phyloP scores from a whole-genome alignment of 2,329 filamentous ascomycete genomes.

The Aspergillus pseudonomiae region DNA sequence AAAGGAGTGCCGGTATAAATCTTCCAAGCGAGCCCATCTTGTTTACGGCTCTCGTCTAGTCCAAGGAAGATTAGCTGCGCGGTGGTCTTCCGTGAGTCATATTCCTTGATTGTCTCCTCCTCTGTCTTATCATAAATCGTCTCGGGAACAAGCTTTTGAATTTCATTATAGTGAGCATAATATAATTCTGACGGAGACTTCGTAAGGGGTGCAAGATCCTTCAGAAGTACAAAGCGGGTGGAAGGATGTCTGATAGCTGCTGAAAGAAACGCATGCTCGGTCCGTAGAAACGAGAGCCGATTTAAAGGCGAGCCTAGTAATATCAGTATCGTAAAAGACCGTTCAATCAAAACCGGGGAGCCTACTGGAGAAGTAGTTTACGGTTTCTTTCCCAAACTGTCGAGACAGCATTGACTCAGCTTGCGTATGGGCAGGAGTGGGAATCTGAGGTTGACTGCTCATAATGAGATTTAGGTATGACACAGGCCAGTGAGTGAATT shows the following conservation, averaged over 20 bases:
- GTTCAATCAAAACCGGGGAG: not conserved
- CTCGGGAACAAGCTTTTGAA: constrained; percentile 69
- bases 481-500: not conserved
- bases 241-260: constrained; percentile 51
- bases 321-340: constrained; percentile 1
- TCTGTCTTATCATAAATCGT: constrained; percentile 74
- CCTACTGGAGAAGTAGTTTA: constrained; percentile 55
- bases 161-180: constrained; percentile 69
- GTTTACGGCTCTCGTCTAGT: constrained; percentile 66
- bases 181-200: constrained; percentile 64
- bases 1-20: constrained; percentile 77
- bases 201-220: constrained; percentile 75
- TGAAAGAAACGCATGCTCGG: constrained; percentile 52
- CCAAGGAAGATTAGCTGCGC: constrained; percentile 84
- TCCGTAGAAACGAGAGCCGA: constrained; percentile 53
- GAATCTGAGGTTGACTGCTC: constrained; percentile 46
- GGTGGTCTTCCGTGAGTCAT: constrained; percentile 68
- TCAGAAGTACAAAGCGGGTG: constrained; percentile 72
- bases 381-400: constrained; percentile 54
- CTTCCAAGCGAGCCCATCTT: constrained; percentile 48
- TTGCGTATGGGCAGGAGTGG: constrained; percentile 60
- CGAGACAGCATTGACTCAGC: constrained; percentile 59
- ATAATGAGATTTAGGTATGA: constrained; percentile 23
- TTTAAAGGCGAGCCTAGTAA: constrained; percentile 52
- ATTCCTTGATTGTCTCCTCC: constrained; percentile 70